Base-by-base conservation (phyloP, 129 eudicot genomes). In the carrot (Daucus carota) region DNA sequence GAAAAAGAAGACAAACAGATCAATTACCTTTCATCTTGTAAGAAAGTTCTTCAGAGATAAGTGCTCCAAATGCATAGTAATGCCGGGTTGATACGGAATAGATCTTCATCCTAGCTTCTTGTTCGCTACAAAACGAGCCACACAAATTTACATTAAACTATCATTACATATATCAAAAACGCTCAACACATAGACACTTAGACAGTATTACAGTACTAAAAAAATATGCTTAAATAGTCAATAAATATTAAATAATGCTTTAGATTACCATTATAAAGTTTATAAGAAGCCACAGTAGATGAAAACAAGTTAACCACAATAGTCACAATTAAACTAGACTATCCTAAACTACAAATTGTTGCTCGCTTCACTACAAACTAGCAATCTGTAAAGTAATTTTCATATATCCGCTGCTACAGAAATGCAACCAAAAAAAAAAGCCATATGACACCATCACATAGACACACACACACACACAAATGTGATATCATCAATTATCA, bases 11-110 rank as follows among this genome's bases (percentile, higher is more conserved):
- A 8, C 26, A 26, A 22, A 24, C 71, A 40, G 46, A 36, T 50
- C 31, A 24, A 32, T 65, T 52, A 91, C 99, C 99, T 83, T 95
- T 95, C 52, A 95, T 14, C 81, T 95, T 95, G 85, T 87, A 86
- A 6, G 97, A 85, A 48, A 87, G 86, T 73, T 91, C 97, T 83
- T 95, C 99, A 52, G 96, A 84, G 50, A 95, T 96, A 32, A 95
- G 88, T 17, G 99, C 99, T 78, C 99, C 99, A 85, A 95, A 95
- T 68, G 99, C 99, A 86, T 9, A 95, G 77, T 95, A 95, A 75
- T 87, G 88, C 74, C 88, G 84, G 2, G 99, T 95, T 5, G 99
- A 95, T n/a, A 95, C 99, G 0, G 99, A 95, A 77, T 95, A 95
- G 3, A 95, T 92, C 73, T 95, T 95, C 92, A 86, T 86, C 81